A percentile compares a stretch with the other conserved stretches of the same genome.
Conservation (phyloP, 2,329 filamentous ascomycete species). For the Bipolaris bicolor region DNA sequence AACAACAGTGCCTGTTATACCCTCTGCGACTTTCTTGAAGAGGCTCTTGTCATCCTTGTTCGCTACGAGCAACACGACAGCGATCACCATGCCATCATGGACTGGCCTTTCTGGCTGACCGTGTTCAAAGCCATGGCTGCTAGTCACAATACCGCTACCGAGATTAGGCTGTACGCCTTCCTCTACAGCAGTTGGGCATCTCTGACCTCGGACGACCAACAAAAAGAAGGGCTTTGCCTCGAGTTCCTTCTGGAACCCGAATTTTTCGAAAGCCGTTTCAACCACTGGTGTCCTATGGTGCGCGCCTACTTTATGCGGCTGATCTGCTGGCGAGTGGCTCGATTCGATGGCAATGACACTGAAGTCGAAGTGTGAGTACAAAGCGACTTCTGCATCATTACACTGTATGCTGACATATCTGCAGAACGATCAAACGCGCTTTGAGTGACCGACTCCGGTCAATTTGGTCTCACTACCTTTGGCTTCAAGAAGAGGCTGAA, state of each 20-base stretch:
- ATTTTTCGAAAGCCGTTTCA: slow-evolving; percentile 82
- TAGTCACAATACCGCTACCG: slow-evolving; percentile 87
- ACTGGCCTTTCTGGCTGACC: slow-evolving; percentile 85
- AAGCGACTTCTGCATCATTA: background rate
- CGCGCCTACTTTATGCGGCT: slow-evolving; percentile 90
- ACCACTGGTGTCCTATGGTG: slow-evolving; percentile 96
- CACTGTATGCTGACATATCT: slow-evolving; percentile 21
- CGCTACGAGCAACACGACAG: slow-evolving; percentile 61
- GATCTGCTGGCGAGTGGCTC: slow-evolving; percentile 85
- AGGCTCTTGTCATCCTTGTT: slow-evolving; percentile 71
- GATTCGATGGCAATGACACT: slow-evolving; percentile 71
- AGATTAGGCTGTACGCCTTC: slow-evolving; percentile 83
- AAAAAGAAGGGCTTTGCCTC: slow-evolving; percentile 73
- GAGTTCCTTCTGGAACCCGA: slow-evolving; percentile 77
- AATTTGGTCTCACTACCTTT: slow-evolving; percentile 80
- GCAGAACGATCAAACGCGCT: slow-evolving; percentile 71
- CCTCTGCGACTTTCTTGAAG: slow-evolving; percentile 89
- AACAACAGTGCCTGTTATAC: slow-evolving; percentile 86
- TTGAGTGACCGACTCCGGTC: slow-evolving; percentile 72
- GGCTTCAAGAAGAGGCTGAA: slow-evolving; percentile 72
- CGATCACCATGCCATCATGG: slow-evolving; percentile 59
- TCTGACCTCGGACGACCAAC: slow-evolving; percentile 66
- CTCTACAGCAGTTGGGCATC: slow-evolving; percentile 81
- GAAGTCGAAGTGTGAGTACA: slow-evolving; percentile 69
- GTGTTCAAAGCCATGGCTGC: slow-evolving; percentile 79